A percentile compares a stretch with the other conserved stretches of the same genome.
phyloP scores from a whole-genome alignment of 176 grass and related monocot genomes.

The Leersia perrieri region DNA sequence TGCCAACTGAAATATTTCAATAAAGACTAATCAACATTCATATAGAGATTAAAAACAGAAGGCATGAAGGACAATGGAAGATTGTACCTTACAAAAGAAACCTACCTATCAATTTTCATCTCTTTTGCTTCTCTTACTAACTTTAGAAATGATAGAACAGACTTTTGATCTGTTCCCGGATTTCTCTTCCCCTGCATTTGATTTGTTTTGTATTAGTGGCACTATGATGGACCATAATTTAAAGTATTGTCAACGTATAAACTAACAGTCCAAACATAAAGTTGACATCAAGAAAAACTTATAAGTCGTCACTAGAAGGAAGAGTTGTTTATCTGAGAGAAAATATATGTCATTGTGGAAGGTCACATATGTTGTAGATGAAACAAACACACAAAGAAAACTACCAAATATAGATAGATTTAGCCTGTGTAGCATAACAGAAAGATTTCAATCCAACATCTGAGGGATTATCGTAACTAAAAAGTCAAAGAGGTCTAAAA shows the following conservation, averaged over 20 bases:
- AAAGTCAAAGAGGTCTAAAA: constrained; percentile 5
- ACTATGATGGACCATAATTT: neutral
- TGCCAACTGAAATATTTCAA: constrained; percentile 73
- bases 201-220: constrained; percentile 22
- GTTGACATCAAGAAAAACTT: neutral
- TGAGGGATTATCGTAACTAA: neutral
- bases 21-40: constrained; percentile 5
- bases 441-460: constrained; percentile 4
- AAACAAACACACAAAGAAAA: neutral
- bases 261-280: constrained; percentile 1
- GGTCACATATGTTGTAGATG: constrained; percentile 9
- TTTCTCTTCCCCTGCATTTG: constrained; percentile 84
- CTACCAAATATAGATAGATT: neutral
- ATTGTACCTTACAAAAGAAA: constrained; percentile 22
- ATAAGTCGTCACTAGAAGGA: neutral
- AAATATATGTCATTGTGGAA: constrained; percentile 1
- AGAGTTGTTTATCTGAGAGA: constrained; percentile 19
- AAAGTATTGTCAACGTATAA: constrained; percentile 1
- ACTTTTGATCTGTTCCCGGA: constrained; percentile 70
- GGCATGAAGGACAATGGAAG: neutral
- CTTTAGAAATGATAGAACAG: constrained; percentile 74
- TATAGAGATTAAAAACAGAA: constrained; percentile 28
- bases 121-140: constrained; percentile 71
- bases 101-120: constrained; percentile 86
- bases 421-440: neutral